Conservation (phyloP, 2,329 filamentous ascomycete species). For the Trichoderma cornu-damae region DNA sequence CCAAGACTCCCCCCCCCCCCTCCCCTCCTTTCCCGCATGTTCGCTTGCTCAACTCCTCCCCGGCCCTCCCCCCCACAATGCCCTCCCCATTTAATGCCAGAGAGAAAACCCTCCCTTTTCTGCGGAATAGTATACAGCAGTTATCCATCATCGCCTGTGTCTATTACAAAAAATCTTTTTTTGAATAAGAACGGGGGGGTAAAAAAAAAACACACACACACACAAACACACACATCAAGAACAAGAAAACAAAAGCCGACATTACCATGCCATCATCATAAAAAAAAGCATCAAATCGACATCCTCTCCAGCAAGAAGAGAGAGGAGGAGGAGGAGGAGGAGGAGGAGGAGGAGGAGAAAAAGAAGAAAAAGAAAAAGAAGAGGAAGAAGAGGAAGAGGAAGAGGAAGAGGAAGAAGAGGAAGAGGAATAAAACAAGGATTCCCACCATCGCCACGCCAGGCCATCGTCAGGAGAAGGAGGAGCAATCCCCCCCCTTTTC, state of each 20-base stretch:
- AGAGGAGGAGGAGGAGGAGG: background rate
- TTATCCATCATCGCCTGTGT: conserved; percentile 4
- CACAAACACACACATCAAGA: background rate
- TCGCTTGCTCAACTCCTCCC: background rate
- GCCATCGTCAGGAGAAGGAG: conserved; percentile 15
- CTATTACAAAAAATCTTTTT: conserved; percentile 1
- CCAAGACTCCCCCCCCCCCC: background rate
- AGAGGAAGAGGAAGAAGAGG: background rate
- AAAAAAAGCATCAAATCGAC: background rate
- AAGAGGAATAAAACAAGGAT: background rate
- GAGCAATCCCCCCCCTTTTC: conserved; percentile 22
- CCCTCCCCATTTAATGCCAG: background rate
- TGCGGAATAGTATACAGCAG: conserved; percentile 6
- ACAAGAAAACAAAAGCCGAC: background rate
- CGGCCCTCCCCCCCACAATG: background rate
- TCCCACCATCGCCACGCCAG: conserved; percentile 7
- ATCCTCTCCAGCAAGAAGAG: background rate
- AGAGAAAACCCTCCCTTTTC: background rate
- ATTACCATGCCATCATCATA: conserved; percentile 14
- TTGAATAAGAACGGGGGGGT: too few species aligned
- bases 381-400: background rate
- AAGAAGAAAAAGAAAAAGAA: background rate
- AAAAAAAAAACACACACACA: background rate
- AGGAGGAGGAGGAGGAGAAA: background rate
- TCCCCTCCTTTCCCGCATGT: background rate